Evolutionary conservation across 1,139 yeast species (phyloP).

Genomic region (Nakaseomyces sp.): DNA sequence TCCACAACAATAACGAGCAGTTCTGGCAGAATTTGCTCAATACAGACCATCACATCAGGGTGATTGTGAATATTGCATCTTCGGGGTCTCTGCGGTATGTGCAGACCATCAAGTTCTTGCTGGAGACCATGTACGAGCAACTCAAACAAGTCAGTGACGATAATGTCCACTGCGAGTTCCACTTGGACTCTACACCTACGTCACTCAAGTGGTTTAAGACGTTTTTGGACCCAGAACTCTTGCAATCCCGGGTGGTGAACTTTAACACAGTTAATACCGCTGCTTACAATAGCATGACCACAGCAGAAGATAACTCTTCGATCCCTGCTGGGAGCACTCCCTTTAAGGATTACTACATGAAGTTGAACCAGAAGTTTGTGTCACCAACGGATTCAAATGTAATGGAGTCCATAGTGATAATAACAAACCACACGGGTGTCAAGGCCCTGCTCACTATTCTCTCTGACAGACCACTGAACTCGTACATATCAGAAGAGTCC

Average conservation of each 20-base stretch:
- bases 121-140: constrained; percentile 21
- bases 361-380: constrained; percentile 23
- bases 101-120: constrained; percentile 27
- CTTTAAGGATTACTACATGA: constrained; percentile 28
- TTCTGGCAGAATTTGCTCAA: constrained; percentile 14
- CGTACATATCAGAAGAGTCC: constrained; percentile 26
- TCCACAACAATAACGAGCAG: constrained; percentile 21
- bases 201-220: constrained; percentile 30
- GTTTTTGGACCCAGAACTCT: constrained; percentile 19
- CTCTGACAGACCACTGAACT: constrained; percentile 29
- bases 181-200: constrained; percentile 25
- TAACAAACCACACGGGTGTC: constrained; percentile 30
- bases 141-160: constrained; percentile 10
- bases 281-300: constrained; percentile 6
- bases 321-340: constrained; percentile 14
- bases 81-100: constrained; percentile 31
- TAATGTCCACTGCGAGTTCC: constrained; percentile 16
- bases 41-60: constrained; percentile 5
- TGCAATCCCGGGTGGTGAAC: constrained; percentile 14
- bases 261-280: constrained; percentile 14
- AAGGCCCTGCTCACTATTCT: constrained; percentile 30
- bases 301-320: constrained; percentile 6
- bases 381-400: constrained; percentile 7
- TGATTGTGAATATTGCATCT: constrained; percentile 16
- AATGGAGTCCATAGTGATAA: constrained; percentile 24